Evolutionary conservation across 805 yeast species (phyloP), one percentile per base, ranked within the genome.

Genomic region (Candida tibetensis): DNA sequence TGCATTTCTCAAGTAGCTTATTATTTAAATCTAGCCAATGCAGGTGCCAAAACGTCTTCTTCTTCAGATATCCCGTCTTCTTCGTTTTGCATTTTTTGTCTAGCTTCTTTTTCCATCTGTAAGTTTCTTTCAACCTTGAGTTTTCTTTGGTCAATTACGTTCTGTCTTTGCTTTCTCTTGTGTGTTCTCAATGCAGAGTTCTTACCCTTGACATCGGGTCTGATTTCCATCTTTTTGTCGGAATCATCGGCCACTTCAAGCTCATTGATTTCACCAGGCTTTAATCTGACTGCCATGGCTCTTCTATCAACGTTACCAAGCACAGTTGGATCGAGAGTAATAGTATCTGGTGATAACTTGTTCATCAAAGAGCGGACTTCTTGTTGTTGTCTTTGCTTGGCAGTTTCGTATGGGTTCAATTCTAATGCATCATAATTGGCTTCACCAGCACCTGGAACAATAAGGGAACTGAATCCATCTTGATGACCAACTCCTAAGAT

Each of bases 391-490:
- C 98, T 82, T 67, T 90, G 97, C 58, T 86, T 83, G 38, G 85
- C 79, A 7, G 96, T 78, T 62, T 88, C 96, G 65, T 74, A 93
- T 46, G 99, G 99, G 61, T 93, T 93, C 53, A 81, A 64, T 64
- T 93, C 99, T 59, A 89, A 63, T 2, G 98, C 89, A 69, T 93
- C 99, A 60, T 78, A 89, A 65, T 93, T 93, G 45, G 99, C 96
- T 67, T 93, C 99, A 70, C 99, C 99, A 29, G 97, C 72, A 17
- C 99, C 99, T 28, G 99, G 99, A 41, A 93, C 74, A 49, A 93
- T 83, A 43, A 93, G 50, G n/a, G 93, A 47, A 22, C 44, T 36
- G 33, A 46, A 46, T 4, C 48, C 55, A 1, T 66, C 62, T 35
- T 76, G 71, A 57, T 88, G 95, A 2, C 97, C 97, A 8, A 85